phyloP scores from a whole-genome alignment of 148 eudicot genomes.

The Vaccinium myrtillus region DNA sequence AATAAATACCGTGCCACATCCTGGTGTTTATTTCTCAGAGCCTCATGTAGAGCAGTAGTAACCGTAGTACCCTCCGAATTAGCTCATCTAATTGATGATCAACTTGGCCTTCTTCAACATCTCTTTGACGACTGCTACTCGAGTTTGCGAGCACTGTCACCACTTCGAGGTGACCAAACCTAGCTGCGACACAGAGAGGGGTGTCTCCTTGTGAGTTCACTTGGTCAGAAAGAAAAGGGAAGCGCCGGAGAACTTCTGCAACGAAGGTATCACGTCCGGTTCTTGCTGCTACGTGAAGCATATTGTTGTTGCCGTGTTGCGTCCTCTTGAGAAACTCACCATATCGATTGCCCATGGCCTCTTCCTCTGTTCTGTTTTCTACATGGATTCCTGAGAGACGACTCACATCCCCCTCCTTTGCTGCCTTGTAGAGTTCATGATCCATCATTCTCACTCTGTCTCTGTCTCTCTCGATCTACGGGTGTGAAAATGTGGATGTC shows the following conservation, averaged over 20 bases:
- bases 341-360: background rate
- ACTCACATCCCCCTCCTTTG: background rate
- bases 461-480: too few species aligned
- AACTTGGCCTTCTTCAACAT: too few species aligned
- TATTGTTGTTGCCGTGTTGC: background rate
- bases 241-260: background rate
- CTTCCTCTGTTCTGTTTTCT: background rate
- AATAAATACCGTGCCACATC: too few species aligned
- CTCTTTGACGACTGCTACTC: too few species aligned
- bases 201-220: background rate
- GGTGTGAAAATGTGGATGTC: too few species aligned
- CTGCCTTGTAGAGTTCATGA: background rate
- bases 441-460: background rate
- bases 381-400: background rate
- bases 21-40: too few species aligned
- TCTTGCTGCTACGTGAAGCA: background rate
- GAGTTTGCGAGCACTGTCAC: background rate
- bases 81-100: background rate
- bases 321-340: background rate
- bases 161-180: background rate
- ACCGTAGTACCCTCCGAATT: background rate
- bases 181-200: background rate
- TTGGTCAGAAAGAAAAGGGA: background rate
- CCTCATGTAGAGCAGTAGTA: too few species aligned
- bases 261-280: background rate